Evolutionary conservation across 129 eudicot species (phyloP).

Genomic region (Arctium lappa): DNA sequence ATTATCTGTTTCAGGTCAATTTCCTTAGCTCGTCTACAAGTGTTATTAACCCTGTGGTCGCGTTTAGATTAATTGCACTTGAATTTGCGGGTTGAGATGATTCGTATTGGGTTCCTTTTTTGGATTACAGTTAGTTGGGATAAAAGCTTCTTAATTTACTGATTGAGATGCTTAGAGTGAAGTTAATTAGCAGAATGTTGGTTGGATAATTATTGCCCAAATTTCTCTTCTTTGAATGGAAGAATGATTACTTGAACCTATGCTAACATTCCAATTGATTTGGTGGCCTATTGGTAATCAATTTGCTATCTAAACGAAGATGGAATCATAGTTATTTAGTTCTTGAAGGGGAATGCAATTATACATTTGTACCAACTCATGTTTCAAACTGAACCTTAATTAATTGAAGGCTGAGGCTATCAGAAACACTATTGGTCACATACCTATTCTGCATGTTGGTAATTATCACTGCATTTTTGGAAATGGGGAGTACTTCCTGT

Average conservation of each 20-base stretch:
- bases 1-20: not conserved
- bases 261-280: not conserved
- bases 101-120: not conserved
- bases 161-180: conserved; percentile 14
- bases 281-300: not conserved
- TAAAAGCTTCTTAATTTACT: conserved; percentile 7
- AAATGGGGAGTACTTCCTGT: not conserved
- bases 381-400: not conserved
- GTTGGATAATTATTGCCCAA: conserved; percentile 1
- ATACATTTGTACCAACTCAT: not conserved
- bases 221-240: conserved; percentile 7
- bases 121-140: not conserved
- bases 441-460: conserved; percentile 4
- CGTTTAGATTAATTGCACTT: conserved; percentile 14
- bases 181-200: conserved; percentile 14
- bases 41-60: conserved; percentile 9
- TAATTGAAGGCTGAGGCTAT: not conserved
- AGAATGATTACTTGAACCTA: conserved; percentile 1
- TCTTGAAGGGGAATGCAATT: not conserved
- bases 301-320: conserved; percentile 1
- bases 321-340: conserved; percentile 3
- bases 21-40: not conserved
- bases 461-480: not conserved
- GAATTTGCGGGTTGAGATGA: conserved; percentile 1
- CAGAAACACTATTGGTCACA: not conserved